Percentiles rank a stretch among this genome's conserved stretches.
These are phyloP conservation scores for Ulvella scutata DNA, from an alignment of 139 green algal species.

Conservation along the genomic window DNA sequence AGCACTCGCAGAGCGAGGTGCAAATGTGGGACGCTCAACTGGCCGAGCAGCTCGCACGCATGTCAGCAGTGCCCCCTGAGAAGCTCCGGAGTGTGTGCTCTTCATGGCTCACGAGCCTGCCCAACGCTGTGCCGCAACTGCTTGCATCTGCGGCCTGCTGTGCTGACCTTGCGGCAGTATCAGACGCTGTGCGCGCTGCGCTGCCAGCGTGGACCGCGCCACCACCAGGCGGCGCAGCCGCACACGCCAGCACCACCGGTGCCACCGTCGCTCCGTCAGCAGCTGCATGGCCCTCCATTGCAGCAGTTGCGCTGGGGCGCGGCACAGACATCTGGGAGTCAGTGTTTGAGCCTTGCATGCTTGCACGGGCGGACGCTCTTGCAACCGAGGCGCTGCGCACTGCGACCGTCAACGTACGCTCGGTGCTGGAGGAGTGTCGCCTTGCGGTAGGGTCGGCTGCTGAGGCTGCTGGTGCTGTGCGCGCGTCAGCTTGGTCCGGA, in stretches of 20 bases:
- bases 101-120: neutral
- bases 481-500: neutral
- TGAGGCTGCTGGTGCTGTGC: neutral
- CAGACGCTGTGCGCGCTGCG: neutral
- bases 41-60: slow-evolving; percentile 9
- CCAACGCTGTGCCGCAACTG: neutral
- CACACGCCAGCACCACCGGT: neutral
- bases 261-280: neutral
- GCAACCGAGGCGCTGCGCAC: neutral
- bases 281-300: neutral
- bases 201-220: neutral
- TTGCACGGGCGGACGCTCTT: neutral
- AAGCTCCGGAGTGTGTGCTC: neutral
- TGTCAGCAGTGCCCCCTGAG: neutral
- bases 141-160: neutral
- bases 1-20: neutral
- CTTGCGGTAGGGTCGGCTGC: neutral
- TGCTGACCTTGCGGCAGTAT: neutral
- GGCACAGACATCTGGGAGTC: neutral
- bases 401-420: neutral
- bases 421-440: neutral
- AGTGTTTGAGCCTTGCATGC: neutral
- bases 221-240: neutral
- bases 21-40: slow-evolving; percentile 25
- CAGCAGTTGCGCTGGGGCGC: neutral